phyloP scores from a whole-genome alignment of 352 stramenopile genomes.

The Phytopythium ostracodes region DNA sequence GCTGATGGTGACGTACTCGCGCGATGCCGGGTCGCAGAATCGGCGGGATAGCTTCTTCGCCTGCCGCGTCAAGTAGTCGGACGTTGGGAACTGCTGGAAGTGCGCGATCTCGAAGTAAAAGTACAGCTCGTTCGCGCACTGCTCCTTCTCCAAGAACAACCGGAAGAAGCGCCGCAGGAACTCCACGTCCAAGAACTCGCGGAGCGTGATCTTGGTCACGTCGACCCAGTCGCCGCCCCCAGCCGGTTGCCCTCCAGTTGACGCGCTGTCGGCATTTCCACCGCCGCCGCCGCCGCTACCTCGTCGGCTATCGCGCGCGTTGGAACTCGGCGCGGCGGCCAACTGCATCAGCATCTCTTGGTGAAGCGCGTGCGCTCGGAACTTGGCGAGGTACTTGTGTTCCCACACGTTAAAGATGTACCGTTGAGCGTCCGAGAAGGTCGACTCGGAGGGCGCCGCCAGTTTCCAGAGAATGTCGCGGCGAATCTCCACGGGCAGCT shows the following conservation, averaged over 20 bases:
- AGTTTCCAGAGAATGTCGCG: slow-evolving; percentile 68
- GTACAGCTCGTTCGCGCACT: slow-evolving; percentile 63
- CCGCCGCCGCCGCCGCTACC: not conserved
- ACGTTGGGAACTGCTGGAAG: slow-evolving; percentile 76
- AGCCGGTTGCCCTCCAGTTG: not conserved
- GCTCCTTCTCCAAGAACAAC: slow-evolving; percentile 67
- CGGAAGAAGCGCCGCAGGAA: slow-evolving; percentile 55
- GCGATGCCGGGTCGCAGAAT: slow-evolving; percentile 58
- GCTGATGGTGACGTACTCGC: slow-evolving; percentile 48
- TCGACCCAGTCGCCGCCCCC: slow-evolving; percentile 31
- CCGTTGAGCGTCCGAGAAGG: slow-evolving; percentile 54
- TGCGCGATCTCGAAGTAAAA: slow-evolving; percentile 74
- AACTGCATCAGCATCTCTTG: slow-evolving; percentile 38
- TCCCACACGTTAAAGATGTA: slow-evolving; percentile 58
- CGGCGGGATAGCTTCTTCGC: slow-evolving; percentile 62
- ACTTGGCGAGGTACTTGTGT: slow-evolving; percentile 35
- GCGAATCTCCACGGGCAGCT: slow-evolving; percentile 52
- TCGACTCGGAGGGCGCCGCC: slow-evolving; percentile 46
- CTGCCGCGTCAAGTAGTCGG: slow-evolving; percentile 61
- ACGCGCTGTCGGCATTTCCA: not conserved
- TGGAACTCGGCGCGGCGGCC: slow-evolving; percentile 5
- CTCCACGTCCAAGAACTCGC: slow-evolving; percentile 60
- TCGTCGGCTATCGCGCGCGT: slow-evolving; percentile 10
- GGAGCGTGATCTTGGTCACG: slow-evolving; percentile 41
- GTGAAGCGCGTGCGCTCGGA: slow-evolving; percentile 31